Base-by-base conservation (phyloP, 2,329 filamentous ascomycete species). In the Calonectria pauciramosa region DNA sequence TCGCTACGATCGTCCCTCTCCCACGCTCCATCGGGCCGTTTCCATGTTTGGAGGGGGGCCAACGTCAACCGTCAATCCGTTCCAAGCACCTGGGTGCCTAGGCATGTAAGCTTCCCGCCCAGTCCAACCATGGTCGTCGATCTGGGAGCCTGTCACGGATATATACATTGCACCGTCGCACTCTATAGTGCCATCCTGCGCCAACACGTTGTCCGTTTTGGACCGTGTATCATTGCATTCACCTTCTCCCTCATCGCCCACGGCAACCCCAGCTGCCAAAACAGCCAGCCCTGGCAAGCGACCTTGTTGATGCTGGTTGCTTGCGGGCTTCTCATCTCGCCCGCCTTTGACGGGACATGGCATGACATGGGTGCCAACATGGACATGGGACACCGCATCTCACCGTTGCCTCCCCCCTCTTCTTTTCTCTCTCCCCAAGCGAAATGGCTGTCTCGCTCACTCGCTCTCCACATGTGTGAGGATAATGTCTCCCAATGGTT, bases 21-120 rank as follows among this genome's bases (percentile, higher is more conserved):
- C 64, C 65, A 51, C 71, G n/a, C 71, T 66, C 56, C 59, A 70
- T 73, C 71, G 71, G 71, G 30, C 71, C 71, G 66, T 73, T 67
- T 73, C 11, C n/a, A 64, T 30, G 20, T 30, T 72, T 20, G 49
- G 32, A 54, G 47, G 38, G 66, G 71, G 68, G 49, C 23, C 59
- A 41, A 49, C 28, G 36, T 41, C 56, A 41, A 63, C 56, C 56
- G 23, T 63, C 56, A 63, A 63, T 63, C 56, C 26, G 71, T 73
- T 47, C 71, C 70, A 68, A 51, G 38, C 56, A 56, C 56, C 66
- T 63, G 71, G 65, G 63, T 63, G 23, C 34, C 16, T 41, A 60
- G 56, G 5, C 14, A 41, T 41, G 56, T 68, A 69, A 69, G 52
- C 56, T 68, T 47, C 18, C 54, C 68, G 34, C 28, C 28, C 68